A percentile compares a stretch with the other conserved stretches of the same genome.
Evolutionary conservation across 2,329 filamentous ascomycete species (phyloP).

Genomic region (Leptographium galeiforme): DNA sequence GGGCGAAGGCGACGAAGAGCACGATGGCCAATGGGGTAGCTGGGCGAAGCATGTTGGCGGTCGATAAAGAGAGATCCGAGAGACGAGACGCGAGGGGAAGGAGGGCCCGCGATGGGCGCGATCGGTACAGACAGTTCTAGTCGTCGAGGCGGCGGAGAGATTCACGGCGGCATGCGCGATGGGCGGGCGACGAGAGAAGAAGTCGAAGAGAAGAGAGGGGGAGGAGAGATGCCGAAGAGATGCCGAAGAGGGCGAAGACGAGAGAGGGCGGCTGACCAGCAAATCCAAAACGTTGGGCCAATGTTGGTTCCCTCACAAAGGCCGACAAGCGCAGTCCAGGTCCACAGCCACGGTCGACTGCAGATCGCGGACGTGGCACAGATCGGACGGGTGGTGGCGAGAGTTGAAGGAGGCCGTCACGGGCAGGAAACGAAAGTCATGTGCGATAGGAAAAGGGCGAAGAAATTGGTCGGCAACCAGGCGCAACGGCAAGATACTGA

Average conservation of each 20-base stretch:
- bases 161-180: background rate
- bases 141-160: background rate
- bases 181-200: background rate
- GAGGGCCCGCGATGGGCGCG: background rate
- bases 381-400: background rate
- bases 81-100: background rate
- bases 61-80: background rate
- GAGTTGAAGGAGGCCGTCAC: background rate
- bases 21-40: constrained; percentile 83
- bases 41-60: constrained; percentile 64
- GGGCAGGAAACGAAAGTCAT: too few species aligned
- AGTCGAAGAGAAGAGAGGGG: background rate
- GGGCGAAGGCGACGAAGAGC: constrained; percentile 70
- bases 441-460: too few species aligned
- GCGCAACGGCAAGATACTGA: too few species aligned
- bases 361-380: background rate
- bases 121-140: background rate
- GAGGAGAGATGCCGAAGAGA: background rate
- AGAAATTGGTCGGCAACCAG: too few species aligned
- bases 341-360: background rate
- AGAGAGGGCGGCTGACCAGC: background rate
- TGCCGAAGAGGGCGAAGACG: background rate
- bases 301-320: background rate
- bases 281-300: background rate
- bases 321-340: background rate